Base-by-base conservation (phyloP, 208 protist species). In the Acanthamoeba royreba region DNA sequence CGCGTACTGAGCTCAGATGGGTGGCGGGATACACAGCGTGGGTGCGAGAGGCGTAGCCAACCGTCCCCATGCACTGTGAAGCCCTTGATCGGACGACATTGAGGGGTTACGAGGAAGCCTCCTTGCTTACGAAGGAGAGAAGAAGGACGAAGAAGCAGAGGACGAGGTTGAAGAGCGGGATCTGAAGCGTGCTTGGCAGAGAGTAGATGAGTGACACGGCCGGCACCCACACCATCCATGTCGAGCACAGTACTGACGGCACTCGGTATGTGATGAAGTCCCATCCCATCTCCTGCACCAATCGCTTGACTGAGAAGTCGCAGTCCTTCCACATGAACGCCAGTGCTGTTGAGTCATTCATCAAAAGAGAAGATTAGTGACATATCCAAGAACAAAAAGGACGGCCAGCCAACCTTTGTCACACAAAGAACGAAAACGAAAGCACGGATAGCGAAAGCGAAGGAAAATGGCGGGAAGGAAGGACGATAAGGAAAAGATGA, bases 291-390 rank as follows among this genome's bases (percentile, higher is more conserved):
- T 89, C 33, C 8, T 17, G 46, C 45, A 33, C 52, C 31, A 89
- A 28, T 17, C 47, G 40, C 52, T 55, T 63, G 38, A 53, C 11
- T 4, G 40, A 63, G 52, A 89, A 89, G 81, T 89, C 47, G 35
- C 40, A 53, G 81, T 89, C 81, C 81, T 89, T 89, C 81, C 81
- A 89, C 81, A 89, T 89, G 47, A 89, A 89, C 17, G 8, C 81
- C 11, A 89, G 52, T 33, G 81, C 81, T 89, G 45, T 25, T 46
- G 74, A n/a, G n/a, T n/a, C n/a, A n/a, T n/a, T n/a, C n/a, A n/a
- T n/a, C n/a, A n/a, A n/a, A n/a, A n/a, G n/a, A n/a, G n/a, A n/a
- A n/a, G n/a, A n/a, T n/a, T n/a, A n/a, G n/a, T n/a, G n/a, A n/a
- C n/a, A n/a, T n/a, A n/a, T n/a, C 15, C 0, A 58, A 25, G 25